Base-by-base conservation (phyloP, 163 green algal species). In the Picocystis sp. region DNA sequence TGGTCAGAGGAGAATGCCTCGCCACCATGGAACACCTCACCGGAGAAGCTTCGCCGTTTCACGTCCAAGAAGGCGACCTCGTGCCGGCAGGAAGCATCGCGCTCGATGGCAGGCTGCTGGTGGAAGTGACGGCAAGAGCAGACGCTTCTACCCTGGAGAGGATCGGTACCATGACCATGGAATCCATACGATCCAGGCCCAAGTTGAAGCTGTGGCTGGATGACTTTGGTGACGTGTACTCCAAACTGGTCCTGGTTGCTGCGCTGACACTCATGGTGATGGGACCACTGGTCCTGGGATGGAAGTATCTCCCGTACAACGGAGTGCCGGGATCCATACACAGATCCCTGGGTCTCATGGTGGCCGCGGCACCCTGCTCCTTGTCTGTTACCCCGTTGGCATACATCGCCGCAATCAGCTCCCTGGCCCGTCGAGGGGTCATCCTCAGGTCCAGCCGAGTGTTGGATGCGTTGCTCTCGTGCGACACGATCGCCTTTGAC, bases 291-390 rank as follows among this genome's bases (percentile, higher is more conserved):
- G 15, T 64, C 2, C 47, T 62, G n/a, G 76, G 81, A 1, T 44
- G 43, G 17, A n/a, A 1, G 55, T 56, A n/a, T 45, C 45, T 56
- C 46, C 48, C 38, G 22, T 17, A 23, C 25, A 17, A 52, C 34
- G 50, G 38, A 12, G 57, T 42, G 1, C 44, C 72, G 13, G 71
- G 86, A 41, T 79, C 81, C 1, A 57, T 94, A 43, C 95, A 95
- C 67, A 74, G 89, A 5, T 81, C 83, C 2, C 79, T 96, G 70
- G 87, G 77, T 22, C 70, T 96, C 46, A 75, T 97, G 29, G 92
- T 86, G 2, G 82, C 90, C 15, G 89, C 83, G 23, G 86, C 85
- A 1, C 89, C 89, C 1, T 98, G 89, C 67, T 89, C 89, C 10
- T 63, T 98, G 13, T 79, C 84, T 25, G 69, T 96, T 38, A 79